Evolutionary conservation across 2,329 filamentous ascomycete species (phyloP).

Genomic region (Cladorrhinum sp.): DNA sequence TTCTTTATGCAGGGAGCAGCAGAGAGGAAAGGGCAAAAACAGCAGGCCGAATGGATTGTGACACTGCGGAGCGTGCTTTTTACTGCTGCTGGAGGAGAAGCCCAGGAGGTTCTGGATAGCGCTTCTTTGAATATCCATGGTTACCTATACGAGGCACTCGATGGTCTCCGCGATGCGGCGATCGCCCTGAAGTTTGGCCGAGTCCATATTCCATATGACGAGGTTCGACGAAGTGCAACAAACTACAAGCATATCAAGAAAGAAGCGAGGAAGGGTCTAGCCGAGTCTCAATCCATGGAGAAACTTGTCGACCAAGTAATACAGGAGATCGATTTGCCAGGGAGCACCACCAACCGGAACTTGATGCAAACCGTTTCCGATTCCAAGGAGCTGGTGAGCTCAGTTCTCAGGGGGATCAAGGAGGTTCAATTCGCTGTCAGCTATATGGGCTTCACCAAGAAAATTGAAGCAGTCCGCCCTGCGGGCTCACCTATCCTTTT

Average conservation of each 20-base stretch:
- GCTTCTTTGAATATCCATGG: conserved; percentile 88
- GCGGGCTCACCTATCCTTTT: conserved; percentile 71
- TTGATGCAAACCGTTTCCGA: conserved; percentile 84
- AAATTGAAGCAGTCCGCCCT: conserved; percentile 65
- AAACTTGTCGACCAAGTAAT: conserved; percentile 70
- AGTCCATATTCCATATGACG: conserved; percentile 86
- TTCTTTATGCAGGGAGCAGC: conserved; percentile 79
- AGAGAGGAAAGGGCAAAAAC: conserved; percentile 55
- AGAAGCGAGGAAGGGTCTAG: conserved; percentile 33
- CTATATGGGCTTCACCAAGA: conserved; percentile 82
- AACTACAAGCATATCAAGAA: conserved; percentile 51
- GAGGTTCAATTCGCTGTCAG: conserved; percentile 95
- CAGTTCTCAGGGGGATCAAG: conserved; percentile 86
- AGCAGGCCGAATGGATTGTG: conserved; percentile 92
- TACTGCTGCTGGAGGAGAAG: conserved; percentile 78
- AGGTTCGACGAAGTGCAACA: conserved; percentile 63
- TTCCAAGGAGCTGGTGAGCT: conserved; percentile 87
- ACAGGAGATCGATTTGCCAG: conserved; percentile 68
- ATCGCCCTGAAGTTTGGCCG: conserved; percentile 88
- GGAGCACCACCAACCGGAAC: conserved; percentile 60
- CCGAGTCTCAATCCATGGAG: conserved; percentile 49
- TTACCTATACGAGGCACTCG: conserved; percentile 77
- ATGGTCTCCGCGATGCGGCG: conserved; percentile 85
- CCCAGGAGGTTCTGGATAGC: conserved; percentile 84
- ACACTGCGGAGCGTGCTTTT: conserved; percentile 83